Evolutionary conservation across 306 rosid species (phyloP).

Genomic region (Vicia sativa): DNA sequence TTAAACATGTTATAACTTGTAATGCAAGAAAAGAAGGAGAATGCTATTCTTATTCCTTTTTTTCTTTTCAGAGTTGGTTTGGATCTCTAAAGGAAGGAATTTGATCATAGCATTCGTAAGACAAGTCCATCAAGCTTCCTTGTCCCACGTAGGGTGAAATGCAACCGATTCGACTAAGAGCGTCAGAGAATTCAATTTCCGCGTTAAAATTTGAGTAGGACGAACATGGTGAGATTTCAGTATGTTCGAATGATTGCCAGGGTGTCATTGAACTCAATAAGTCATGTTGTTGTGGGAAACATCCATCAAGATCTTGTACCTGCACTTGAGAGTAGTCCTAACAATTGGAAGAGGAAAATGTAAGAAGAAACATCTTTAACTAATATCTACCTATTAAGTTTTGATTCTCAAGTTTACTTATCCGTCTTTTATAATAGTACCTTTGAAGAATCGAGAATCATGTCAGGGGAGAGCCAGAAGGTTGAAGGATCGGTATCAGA

Average conservation of each 20-base stretch:
- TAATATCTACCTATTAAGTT: background rate
- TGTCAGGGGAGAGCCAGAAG: conserved; percentile 75
- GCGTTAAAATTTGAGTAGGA: conserved; percentile 71
- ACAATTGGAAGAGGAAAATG: conserved; percentile 32
- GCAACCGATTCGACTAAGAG: conserved; percentile 47
- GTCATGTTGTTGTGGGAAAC: conserved; percentile 49
- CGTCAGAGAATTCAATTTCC: conserved; percentile 52
- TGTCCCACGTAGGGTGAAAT: conserved; percentile 58
- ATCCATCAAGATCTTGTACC: conserved; percentile 47
- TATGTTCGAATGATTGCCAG: conserved; percentile 57
- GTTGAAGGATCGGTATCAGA: conserved; percentile 51
- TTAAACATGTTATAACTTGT: conserved; percentile 8
- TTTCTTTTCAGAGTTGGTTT: conserved; percentile 49
- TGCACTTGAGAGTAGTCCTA: conserved; percentile 72
- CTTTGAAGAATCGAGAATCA: conserved; percentile 89
- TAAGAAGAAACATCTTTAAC: conserved; percentile 23
- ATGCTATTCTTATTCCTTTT: conserved; percentile 31
- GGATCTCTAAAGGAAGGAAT: conserved; percentile 46
- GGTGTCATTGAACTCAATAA: conserved; percentile 46
- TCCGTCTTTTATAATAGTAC: conserved; percentile 35
- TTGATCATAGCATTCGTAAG: conserved; percentile 57
- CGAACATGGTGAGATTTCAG: conserved; percentile 65
- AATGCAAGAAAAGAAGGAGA: conserved; percentile 20
- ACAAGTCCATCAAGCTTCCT: conserved; percentile 54
- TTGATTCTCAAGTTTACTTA: background rate